These are phyloP conservation scores for Dryas alaskensis DNA, from an alignment of 306 rosid species.

Conservation along the genomic window DNA sequence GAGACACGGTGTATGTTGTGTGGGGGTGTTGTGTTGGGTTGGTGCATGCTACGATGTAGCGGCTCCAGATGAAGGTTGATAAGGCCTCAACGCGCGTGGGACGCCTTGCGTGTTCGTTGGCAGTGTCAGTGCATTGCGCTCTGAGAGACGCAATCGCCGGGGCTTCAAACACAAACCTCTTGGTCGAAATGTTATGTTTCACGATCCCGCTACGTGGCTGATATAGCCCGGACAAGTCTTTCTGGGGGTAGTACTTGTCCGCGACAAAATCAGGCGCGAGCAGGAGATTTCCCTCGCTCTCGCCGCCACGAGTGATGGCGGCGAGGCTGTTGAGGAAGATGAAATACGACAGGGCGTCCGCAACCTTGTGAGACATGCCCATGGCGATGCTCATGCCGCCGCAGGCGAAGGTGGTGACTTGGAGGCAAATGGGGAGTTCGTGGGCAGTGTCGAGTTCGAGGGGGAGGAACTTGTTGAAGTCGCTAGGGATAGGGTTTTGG, in stretches of 20 bases:
- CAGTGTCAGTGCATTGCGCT: conserved; percentile 1
- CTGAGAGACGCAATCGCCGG: conserved; percentile 15
- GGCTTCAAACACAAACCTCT: conserved; percentile 29
- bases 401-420: conserved; percentile 6
- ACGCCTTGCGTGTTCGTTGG: background rate
- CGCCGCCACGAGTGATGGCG: conserved; percentile 12
- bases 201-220: background rate
- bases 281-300: background rate
- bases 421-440: conserved; percentile 17
- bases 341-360: conserved; percentile 15
- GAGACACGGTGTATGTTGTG: conserved; percentile 10
- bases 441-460: conserved; percentile 6
- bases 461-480: conserved; percentile 21
- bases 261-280: conserved; percentile 16
- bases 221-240: conserved; percentile 16
- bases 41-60: conserved; percentile 20
- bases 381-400: conserved; percentile 13
- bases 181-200: conserved; percentile 17
- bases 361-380: conserved; percentile 18
- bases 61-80: conserved; percentile 40
- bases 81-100: conserved; percentile 45
- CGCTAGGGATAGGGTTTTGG: conserved; percentile 14
- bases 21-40: conserved; percentile 4
- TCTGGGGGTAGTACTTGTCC: conserved; percentile 35
- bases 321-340: conserved; percentile 16